Conservation (phyloP, 495 filamentous ascomycete species). For the Daldinia concentrica region DNA sequence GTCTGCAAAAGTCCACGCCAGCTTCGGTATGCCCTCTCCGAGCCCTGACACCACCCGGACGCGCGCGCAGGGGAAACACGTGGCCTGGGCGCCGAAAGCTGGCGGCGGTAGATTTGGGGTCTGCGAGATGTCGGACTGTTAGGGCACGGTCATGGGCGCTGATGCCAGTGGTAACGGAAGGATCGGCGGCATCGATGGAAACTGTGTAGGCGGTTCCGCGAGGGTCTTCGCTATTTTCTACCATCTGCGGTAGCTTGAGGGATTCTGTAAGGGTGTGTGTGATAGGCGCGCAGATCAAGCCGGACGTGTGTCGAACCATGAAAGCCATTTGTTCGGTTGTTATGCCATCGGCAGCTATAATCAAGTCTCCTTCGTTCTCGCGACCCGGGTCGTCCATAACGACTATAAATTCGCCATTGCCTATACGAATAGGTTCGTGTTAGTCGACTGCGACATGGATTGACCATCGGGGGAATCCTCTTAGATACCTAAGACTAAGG, state of each 20-base stretch:
- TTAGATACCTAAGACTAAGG: slow-evolving; percentile 25
- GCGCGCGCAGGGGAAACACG: slow-evolving; percentile 84
- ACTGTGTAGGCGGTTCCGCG: slow-evolving; percentile 93
- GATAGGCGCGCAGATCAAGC: slow-evolving; percentile 89
- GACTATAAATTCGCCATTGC: slow-evolving; percentile 91
- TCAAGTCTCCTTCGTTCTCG: slow-evolving; percentile 98
- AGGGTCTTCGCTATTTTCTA: slow-evolving; percentile 79
- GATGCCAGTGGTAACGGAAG: slow-evolving; percentile 86
- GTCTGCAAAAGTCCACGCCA: slow-evolving; percentile 82
- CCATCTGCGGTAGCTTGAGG: slow-evolving; percentile 90
- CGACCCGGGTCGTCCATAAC: slow-evolving; percentile 89
- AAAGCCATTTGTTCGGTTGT: slow-evolving; percentile 94
- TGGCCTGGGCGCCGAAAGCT: slow-evolving; percentile 88
- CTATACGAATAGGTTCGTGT: slow-evolving; percentile 52
- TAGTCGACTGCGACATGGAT: slow-evolving; percentile 12
- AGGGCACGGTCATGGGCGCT: slow-evolving; percentile 86
- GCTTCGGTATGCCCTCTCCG: slow-evolving; percentile 92
- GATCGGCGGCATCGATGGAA: slow-evolving; percentile 77
- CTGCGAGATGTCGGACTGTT: slow-evolving; percentile 82
- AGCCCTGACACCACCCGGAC: slow-evolving; percentile 80
- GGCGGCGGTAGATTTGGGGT: slow-evolving; percentile 62
- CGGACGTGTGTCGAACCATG: slow-evolving; percentile 88
- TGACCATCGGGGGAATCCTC: neutral
- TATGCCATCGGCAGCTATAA: slow-evolving; percentile 87
- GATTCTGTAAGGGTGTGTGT: slow-evolving; percentile 68